phyloP scores from a whole-genome alignment of 164 flowering plant species.

The Kingdonia uniflora region DNA sequence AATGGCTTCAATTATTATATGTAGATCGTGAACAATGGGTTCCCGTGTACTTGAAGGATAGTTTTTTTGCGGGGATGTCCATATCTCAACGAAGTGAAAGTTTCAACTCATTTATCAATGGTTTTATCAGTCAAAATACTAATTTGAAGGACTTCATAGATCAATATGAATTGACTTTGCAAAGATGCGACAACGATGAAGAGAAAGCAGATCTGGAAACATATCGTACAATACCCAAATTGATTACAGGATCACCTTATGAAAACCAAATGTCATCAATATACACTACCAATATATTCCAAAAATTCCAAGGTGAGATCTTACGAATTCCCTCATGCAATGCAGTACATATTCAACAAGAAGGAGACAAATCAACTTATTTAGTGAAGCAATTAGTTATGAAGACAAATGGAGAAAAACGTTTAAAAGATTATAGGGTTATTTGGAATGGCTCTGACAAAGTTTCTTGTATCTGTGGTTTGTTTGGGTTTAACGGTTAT shows the following conservation, averaged over 20 bases:
- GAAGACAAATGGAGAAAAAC: constrained; percentile 6
- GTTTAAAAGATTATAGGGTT: constrained; percentile 4
- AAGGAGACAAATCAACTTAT: background rate
- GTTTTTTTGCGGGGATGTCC: constrained; percentile 4
- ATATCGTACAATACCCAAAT: constrained; percentile 46
- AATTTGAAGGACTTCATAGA: constrained; percentile 36
- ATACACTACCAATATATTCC: constrained; percentile 57
- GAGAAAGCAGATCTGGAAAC: constrained; percentile 68
- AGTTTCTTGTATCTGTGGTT: constrained; percentile 8
- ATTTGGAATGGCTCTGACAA: background rate
- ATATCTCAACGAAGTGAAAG: constrained; percentile 4
- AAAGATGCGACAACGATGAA: constrained; percentile 53
- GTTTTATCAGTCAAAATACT: constrained; percentile 5
- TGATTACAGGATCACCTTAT: constrained; percentile 83
- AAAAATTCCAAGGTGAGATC: constrained; percentile 50
- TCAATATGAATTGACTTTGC: constrained; percentile 66
- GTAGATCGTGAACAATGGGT: constrained; percentile 4
- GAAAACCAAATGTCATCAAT: constrained; percentile 77
- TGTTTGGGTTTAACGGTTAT: constrained; percentile 8
- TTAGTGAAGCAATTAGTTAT: constrained; percentile 4
- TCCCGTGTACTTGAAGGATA: constrained; percentile 6
- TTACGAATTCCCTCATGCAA: background rate
- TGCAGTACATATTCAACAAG: background rate
- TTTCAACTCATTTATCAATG: constrained; percentile 7
- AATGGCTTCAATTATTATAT: constrained; percentile 7